Evolutionary conservation across 2,329 filamentous ascomycete genomes (phyloP).

Genomic region (Chaetomiaceae sp.): DNA sequence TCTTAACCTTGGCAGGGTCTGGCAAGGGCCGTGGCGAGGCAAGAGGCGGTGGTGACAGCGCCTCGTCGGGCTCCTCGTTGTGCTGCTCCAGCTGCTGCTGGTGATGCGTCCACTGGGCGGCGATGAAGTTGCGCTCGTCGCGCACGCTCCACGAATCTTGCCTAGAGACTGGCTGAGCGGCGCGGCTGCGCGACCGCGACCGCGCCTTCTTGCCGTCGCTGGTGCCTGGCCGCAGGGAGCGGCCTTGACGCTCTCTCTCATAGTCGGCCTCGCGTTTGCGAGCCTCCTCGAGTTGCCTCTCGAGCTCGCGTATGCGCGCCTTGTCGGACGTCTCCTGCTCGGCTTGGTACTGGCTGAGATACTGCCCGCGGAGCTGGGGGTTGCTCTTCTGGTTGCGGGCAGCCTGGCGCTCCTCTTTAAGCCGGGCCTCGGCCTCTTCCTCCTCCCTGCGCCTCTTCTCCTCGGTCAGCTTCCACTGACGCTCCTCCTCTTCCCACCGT

Average conservation of each 20-base stretch:
- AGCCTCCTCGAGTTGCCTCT: conserved; percentile 62
- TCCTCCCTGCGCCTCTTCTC: conserved; percentile 67
- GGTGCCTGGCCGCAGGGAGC: conserved; percentile 36
- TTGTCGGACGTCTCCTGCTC: conserved; percentile 50
- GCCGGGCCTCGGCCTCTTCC: conserved; percentile 61
- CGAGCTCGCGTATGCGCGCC: conserved; percentile 70
- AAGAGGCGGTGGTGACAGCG: conserved; percentile 23
- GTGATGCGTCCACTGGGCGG: conserved; percentile 47
- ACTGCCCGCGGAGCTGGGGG: conserved; percentile 72
- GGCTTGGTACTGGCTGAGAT: conserved; percentile 79
- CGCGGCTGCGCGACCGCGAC: conserved; percentile 41
- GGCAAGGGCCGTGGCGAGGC: conserved; percentile 39
- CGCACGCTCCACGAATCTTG: conserved; percentile 57
- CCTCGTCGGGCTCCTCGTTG: conserved; percentile 19
- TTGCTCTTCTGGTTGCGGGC: conserved; percentile 56
- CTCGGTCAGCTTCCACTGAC: conserved; percentile 69
- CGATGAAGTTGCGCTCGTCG: conserved; percentile 61
- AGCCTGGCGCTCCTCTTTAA: conserved; percentile 63
- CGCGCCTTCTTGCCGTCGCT: conserved; percentile 31
- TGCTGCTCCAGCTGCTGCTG: conserved; percentile 30
- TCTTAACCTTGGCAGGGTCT: conserved; percentile 35
- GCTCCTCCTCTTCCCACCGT: conserved; percentile 73
- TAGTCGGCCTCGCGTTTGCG: conserved; percentile 61
- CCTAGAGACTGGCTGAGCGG: conserved; percentile 43
- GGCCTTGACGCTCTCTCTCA: conserved; percentile 52